These are phyloP conservation scores for Monosporascus sp. DNA, from an alignment of 2,329 filamentous ascomycete genomes.

Conservation along the genomic window DNA sequence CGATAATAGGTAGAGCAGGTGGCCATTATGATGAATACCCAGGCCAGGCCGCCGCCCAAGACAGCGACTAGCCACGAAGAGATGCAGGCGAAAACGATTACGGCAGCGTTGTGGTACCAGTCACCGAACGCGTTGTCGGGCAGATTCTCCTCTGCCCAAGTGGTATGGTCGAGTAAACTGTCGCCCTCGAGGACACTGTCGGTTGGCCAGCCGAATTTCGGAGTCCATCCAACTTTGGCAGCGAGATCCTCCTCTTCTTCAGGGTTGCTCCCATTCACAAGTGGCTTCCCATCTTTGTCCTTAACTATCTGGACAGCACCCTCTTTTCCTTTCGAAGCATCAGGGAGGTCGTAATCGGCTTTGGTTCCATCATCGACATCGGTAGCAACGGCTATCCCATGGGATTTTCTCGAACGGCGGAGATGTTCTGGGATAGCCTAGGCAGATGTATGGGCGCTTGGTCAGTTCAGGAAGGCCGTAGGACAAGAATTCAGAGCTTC, in stretches of 20 bases:
- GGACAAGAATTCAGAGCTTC: neutral
- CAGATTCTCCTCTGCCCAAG: conserved; percentile 75
- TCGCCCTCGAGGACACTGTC: conserved; percentile 53
- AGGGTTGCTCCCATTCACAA: conserved; percentile 44
- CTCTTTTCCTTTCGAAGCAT: conserved; percentile 66
- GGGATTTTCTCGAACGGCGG: conserved; percentile 53
- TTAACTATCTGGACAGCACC: conserved; percentile 55
- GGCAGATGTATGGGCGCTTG: conserved; percentile 9
- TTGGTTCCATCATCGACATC: conserved; percentile 70
- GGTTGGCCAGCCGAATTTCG: conserved; percentile 69
- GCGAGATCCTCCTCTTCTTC: conserved; percentile 50
- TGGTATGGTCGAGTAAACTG: conserved; percentile 80
- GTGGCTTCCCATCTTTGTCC: conserved; percentile 41
- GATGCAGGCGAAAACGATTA: conserved; percentile 90
- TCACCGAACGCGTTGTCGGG: conserved; percentile 91
- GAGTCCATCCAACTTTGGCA: conserved; percentile 76
- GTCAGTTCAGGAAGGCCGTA: conserved; percentile 6
- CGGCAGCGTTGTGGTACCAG: conserved; percentile 96
- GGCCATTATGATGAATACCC: conserved; percentile 91
- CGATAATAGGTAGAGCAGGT: conserved; percentile 92
- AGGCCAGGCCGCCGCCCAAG: conserved; percentile 84
- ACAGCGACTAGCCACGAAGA: conserved; percentile 85
- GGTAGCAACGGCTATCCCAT: conserved; percentile 67
- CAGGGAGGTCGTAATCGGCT: conserved; percentile 70
- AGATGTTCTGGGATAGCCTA: conserved; percentile 61